These are phyloP conservation scores for Chaetomium sp. DNA, from an alignment of 2,329 filamentous ascomycete species.

Conservation along the genomic window DNA sequence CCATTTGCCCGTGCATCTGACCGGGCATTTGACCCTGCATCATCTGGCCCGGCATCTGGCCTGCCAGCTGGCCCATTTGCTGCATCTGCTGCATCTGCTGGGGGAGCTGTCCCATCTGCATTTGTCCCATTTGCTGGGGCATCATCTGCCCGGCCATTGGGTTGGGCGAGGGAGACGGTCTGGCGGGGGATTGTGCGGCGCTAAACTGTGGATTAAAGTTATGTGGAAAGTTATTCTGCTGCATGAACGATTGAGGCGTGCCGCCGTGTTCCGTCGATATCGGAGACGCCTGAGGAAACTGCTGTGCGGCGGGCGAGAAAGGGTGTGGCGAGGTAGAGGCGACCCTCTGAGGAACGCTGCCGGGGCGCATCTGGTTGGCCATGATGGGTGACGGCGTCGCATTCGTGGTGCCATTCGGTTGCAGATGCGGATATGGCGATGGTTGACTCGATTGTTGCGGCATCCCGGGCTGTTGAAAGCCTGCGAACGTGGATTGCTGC, in stretches of 20 bases:
- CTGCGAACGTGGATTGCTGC: conserved; percentile 72
- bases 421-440: conserved; percentile 78
- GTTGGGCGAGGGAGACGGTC: conserved; percentile 58
- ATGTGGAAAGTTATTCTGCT: conserved; percentile 57
- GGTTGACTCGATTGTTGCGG: conserved; percentile 65
- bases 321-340: conserved; percentile 91
- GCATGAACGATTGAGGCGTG: conserved; percentile 76
- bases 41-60: conserved; percentile 49
- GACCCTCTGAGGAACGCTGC: conserved; percentile 75
- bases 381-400: conserved; percentile 93
- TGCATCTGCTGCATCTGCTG: conserved; percentile 55
- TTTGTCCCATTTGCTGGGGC: conserved; percentile 52
- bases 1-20: conserved; percentile 43
- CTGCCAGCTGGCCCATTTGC: conserved; percentile 52
- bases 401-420: conserved; percentile 76
- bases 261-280: conserved; percentile 73
- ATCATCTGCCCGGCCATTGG: conserved; percentile 59
- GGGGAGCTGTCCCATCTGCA: conserved; percentile 42
- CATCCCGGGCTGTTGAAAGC: conserved; percentile 66
- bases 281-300: conserved; percentile 74
- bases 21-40: conserved; percentile 37
- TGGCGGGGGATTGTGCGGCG: conserved; percentile 57
- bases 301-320: conserved; percentile 76
- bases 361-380: conserved; percentile 73
- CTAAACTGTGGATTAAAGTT: conserved; percentile 62